Base-by-base conservation (phyloP, 345 rosid species). In the Hypericum perforatum region DNA sequence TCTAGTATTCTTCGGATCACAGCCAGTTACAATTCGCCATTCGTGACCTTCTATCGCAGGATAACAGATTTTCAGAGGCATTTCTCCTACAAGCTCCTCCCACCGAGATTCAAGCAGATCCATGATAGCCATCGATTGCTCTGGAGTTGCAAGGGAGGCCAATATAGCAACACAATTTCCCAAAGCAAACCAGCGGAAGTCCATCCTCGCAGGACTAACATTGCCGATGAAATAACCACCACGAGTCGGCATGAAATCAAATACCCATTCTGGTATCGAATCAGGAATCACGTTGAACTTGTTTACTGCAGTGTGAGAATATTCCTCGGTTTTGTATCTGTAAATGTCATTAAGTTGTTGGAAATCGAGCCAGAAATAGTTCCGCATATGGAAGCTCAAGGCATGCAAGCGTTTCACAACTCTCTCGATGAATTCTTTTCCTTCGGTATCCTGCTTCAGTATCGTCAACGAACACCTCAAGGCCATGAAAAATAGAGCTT, bases 21-120 rank as follows among this genome's bases (percentile, higher is more conserved):
- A 74, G 13, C 83, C 77, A 41, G 77, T 74, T 39, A 72, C 80
- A 14, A 58, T 78, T 51, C 66, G 53, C 83, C 83, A 78, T 54
- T 74, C 80, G 61, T 75, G 83, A 12, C 80, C 79, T 52, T 78
- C 80, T 43, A 74, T 43, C 8, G 77, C 83, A 22, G 81, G 81
- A 44, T 76, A 73, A 47, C 63, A 37, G n/a, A 76, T 67, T 56
- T 76, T 76, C 62, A 76, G n/a, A 13, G 81, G 78, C 81, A 76
- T 76, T 61, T 76, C 81, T n/a, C 81, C 81, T 8, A 73, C 67
- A 66, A 76, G 54, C 53, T 72, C 78, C 55, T 73, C 81, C 81
- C 81, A 76, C 10, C 76, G 68, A 52, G 64, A 75, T 59, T 76
- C 81, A 37, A 76, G 54, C 38, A 76, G 62, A 45, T 69, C 76